Evolutionary conservation across 1,139 yeast genomes (phyloP), one percentile per base, ranked within the genome.

Genomic region (Taphrina flavorubra): DNA sequence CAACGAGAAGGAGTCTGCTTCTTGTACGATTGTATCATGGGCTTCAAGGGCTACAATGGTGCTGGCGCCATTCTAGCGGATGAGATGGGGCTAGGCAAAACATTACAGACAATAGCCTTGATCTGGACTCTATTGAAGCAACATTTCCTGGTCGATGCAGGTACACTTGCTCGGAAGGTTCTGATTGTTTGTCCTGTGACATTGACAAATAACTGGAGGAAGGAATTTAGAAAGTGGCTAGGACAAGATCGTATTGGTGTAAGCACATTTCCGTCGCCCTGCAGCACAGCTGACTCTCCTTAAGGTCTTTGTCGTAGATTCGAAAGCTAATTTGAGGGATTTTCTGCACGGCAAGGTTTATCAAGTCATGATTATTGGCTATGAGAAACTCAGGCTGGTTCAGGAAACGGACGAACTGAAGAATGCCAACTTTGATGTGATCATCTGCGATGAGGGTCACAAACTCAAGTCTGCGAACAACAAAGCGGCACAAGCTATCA

Each of bases 31-130:
- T 90, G 97, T 74, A 83, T 92, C 1, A 85, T 89, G 87, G 96
- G 96, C 0, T 78, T 82, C 70, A 78, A 82, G 47, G 69, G 58
- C 25, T 62, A 69, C n/a, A 79, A 82, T 36, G 90, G 88, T 1
- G 76, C 80, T 61, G 98, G 99, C 0, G 94, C 95, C 1, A 79
- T 94, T 7, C 78, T 94, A 63, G 99, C 99, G 0, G 99, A 94
- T 77, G 98, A 94, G 75, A 94, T 94, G 99, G 99, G 99, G 0
- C 81, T 94, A 36, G 99, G 99, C 0, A 94, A 94, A 76, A 92
- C 98, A 0, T 78, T 94, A 47, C 92, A 88, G 85, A 86, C 97
- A 0, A 92, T 94, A 4, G 76, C 96, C 0, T 76, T 92, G 47
- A 82, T 94, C 2, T 91, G 97, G 96, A 91, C 97, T 0, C 78